phyloP scores from a whole-genome alignment of 148 eudicot species.

The Spergularia marina region DNA sequence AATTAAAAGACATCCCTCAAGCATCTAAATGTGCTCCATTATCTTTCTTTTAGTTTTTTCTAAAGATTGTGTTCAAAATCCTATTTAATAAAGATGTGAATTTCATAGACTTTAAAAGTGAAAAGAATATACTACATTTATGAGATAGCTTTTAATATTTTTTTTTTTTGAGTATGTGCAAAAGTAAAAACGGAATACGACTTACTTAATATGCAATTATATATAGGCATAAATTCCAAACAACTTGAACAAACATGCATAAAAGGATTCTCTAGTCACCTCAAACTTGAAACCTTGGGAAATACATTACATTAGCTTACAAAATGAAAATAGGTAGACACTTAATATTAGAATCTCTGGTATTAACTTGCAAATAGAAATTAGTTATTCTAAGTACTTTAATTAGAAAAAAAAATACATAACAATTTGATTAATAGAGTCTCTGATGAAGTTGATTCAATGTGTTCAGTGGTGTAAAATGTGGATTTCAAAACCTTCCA shows the following conservation, averaged over 20 bases:
- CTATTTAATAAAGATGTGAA: neutral
- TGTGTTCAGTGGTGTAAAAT: no score
- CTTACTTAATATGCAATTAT: neutral
- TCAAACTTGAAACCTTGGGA: neutral
- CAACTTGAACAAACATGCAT: constrained; percentile 14
- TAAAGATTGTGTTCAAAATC: constrained; percentile 10
- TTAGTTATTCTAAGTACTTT: neutral
- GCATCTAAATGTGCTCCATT: constrained; percentile 22
- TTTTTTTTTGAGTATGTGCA: neutral
- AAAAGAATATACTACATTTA: constrained; percentile 11
- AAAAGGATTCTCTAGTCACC: constrained; percentile 11
- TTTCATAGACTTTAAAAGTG: constrained; percentile 11
- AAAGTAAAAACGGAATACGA: neutral
- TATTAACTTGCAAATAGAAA: neutral
- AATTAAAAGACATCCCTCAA: constrained; percentile 2
- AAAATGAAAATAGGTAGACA: neutral
- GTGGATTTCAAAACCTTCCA: no score
- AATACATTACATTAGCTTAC: neutral
- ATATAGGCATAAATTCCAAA: constrained; percentile 1
- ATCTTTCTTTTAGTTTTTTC: constrained; percentile 3
- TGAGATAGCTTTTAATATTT: constrained; percentile 1
- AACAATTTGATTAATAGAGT: no score
- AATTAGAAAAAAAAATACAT: no score
- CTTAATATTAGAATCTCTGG: neutral
- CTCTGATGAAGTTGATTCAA: no score